Conservation (phyloP, 2,329 filamentous ascomycete species). For the Phyllosticta citrichinensis region DNA sequence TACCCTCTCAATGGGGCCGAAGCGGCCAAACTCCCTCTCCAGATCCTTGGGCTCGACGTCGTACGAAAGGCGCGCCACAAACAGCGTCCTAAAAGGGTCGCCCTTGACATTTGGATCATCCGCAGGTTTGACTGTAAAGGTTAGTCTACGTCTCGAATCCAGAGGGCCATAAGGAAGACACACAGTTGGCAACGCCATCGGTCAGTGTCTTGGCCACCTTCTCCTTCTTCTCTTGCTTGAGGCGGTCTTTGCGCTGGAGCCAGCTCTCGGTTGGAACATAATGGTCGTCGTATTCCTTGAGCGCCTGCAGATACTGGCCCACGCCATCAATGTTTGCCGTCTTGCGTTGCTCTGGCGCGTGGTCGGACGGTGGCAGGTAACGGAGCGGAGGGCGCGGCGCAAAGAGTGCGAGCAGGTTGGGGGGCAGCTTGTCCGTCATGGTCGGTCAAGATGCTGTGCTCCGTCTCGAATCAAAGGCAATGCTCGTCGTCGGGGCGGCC, state of each 20-base stretch:
- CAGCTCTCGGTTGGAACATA: slow-evolving; percentile 85
- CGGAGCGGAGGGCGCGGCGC: slow-evolving; percentile 85
- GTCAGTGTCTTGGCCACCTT: slow-evolving; percentile 52
- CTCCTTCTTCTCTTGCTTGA: slow-evolving; percentile 69
- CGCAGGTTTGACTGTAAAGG: slow-evolving; percentile 58
- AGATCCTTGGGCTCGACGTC: slow-evolving; percentile 82
- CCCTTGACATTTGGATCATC: slow-evolving; percentile 84
- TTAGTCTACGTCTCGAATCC: not conserved
- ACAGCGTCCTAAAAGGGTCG: slow-evolving; percentile 90
- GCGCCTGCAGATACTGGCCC: slow-evolving; percentile 61
- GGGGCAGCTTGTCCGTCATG: slow-evolving; percentile 96
- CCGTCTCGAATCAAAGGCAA: not conserved
- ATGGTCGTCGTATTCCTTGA: slow-evolving; percentile 65
- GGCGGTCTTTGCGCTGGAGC: slow-evolving; percentile 76
- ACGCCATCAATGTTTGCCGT: slow-evolving; percentile 65
- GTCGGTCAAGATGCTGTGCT: slow-evolving; percentile 4
- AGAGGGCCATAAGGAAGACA: slow-evolving; percentile 14
- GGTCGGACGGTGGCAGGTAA: slow-evolving; percentile 75
- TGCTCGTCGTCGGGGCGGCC: not conserved
- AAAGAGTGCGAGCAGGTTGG: slow-evolving; percentile 87
- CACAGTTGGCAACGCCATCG: slow-evolving; percentile 58
- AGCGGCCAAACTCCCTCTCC: slow-evolving; percentile 86
- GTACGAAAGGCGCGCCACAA: slow-evolving; percentile 83
- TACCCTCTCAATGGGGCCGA: slow-evolving; percentile 88
- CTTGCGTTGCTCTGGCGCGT: slow-evolving; percentile 70